Percentiles rank a stretch among this genome's conserved stretches.
These are phyloP conservation scores for Acacia crassicarpa DNA, from an alignment of 306 rosid genomes.

Conservation along the genomic window DNA sequence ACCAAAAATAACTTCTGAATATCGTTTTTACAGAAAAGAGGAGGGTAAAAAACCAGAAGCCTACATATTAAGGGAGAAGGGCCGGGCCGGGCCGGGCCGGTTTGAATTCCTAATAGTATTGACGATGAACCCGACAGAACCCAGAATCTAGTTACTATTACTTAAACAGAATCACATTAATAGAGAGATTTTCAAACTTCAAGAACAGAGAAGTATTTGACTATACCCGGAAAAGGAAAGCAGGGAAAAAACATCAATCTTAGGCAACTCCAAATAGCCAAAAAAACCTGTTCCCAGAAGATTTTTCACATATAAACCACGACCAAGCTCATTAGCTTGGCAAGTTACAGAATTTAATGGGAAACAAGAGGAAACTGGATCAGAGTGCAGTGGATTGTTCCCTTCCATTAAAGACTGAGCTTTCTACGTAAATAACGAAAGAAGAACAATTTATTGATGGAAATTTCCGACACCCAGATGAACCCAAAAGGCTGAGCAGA, in stretches of 20 bases:
- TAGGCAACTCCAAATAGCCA: neutral
- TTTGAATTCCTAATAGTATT: neutral
- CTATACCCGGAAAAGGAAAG: neutral
- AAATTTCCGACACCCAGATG: conserved; percentile 28
- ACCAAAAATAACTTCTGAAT: neutral
- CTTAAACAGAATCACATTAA: neutral
- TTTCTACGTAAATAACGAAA: neutral
- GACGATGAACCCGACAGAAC: neutral
- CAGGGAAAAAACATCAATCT: neutral
- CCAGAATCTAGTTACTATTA: neutral
- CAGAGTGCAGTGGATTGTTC: conserved; percentile 5
- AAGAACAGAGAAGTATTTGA: neutral
- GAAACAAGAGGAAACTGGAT: conserved; percentile 10
- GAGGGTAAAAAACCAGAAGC: neutral
- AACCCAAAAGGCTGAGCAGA: conserved; percentile 1
- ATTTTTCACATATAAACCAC: neutral
- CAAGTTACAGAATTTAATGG: neutral
- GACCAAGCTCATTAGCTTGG: neutral
- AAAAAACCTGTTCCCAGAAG: neutral
- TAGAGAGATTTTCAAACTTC: neutral
- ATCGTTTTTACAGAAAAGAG: neutral
- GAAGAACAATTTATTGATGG: neutral
- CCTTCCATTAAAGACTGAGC: neutral
- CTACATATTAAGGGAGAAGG: neutral
- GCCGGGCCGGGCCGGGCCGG: neutral